These are phyloP conservation scores for Letharia lupina DNA, from an alignment of 495 filamentous ascomycete genomes.

Conservation along the genomic window DNA sequence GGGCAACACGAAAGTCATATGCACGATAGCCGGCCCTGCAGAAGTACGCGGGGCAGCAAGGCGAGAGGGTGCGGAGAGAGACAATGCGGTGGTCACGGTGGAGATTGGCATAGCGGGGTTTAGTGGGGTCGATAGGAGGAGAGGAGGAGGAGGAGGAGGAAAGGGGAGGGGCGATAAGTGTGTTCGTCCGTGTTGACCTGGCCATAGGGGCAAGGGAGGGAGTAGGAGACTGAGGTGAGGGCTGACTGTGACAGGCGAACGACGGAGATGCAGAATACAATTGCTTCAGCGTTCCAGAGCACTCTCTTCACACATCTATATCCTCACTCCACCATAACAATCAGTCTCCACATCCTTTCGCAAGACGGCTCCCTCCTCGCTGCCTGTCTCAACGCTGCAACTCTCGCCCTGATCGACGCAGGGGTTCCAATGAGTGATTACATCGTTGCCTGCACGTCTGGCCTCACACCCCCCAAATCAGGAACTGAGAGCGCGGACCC, in stretches of 20 bases:
- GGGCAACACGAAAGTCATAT: conserved; percentile 95
- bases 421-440: conserved; percentile 92
- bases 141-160: conserved; percentile 23
- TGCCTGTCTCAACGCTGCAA: conserved; percentile 82
- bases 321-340: conserved; percentile 74
- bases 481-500: conserved; percentile 69
- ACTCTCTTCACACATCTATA: conserved; percentile 79
- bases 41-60: conserved; percentile 51
- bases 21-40: conserved; percentile 74
- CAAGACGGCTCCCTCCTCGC: conserved; percentile 88
- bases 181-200: neutral
- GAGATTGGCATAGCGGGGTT: conserved; percentile 84
- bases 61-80: conserved; percentile 39
- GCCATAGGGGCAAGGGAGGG: neutral
- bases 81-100: conserved; percentile 60
- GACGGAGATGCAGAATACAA: conserved; percentile 67
- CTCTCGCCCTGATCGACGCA: conserved; percentile 86
- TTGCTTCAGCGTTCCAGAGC: conserved; percentile 63
- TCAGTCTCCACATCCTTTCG: conserved; percentile 79
- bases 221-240: neutral
- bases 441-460: conserved; percentile 77
- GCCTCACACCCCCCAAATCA: conserved; percentile 56
- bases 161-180: conserved; percentile 66
- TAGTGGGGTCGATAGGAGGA: conserved; percentile 67
- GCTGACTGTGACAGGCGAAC: conserved; percentile 49